Conservation (phyloP, 2,329 filamentous ascomycete genomes). For the Xenosphaeropsis pyriputrescens region DNA sequence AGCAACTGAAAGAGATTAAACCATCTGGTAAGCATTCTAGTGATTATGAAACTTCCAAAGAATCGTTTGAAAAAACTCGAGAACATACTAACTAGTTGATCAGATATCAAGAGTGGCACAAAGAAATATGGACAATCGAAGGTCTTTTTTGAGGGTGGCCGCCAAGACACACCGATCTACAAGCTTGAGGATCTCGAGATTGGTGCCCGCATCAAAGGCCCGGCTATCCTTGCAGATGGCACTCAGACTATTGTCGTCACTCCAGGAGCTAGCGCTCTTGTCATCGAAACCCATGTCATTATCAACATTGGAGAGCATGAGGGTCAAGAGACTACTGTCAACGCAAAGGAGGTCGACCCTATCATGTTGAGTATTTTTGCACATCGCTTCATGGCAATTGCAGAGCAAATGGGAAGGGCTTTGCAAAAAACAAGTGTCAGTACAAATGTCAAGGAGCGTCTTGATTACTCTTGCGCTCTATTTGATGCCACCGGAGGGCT, state of each 20-base stretch:
- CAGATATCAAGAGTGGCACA: constrained; percentile 17
- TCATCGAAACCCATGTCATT: constrained; percentile 77
- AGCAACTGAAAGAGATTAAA: constrained; percentile 55
- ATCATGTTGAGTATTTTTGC: constrained; percentile 69
- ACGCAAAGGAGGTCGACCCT: constrained; percentile 47
- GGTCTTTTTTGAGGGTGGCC: constrained; percentile 65
- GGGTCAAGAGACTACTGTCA: constrained; percentile 22
- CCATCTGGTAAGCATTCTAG: constrained; percentile 23
- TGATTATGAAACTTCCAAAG: background rate
- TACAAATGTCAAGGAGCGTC: constrained; percentile 68
- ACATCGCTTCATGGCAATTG: constrained; percentile 74
- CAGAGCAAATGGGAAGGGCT: constrained; percentile 70
- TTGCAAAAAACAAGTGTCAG: constrained; percentile 69
- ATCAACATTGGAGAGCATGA: constrained; percentile 57
- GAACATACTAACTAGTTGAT: constrained; percentile 14
- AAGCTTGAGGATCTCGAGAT: constrained; percentile 61
- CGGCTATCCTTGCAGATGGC: constrained; percentile 74
- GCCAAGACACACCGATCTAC: constrained; percentile 67
- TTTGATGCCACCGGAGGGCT: constrained; percentile 65
- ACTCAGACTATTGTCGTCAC: constrained; percentile 88
- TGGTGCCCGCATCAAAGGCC: constrained; percentile 61
- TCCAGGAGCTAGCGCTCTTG: constrained; percentile 58
- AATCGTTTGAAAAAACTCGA: constrained; percentile 20
- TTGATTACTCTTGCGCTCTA: constrained; percentile 73
- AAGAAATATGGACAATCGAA: constrained; percentile 52